phyloP scores from a whole-genome alignment of 192 early-diverging fungal genomes.

The Irineochytrium annulatum region DNA sequence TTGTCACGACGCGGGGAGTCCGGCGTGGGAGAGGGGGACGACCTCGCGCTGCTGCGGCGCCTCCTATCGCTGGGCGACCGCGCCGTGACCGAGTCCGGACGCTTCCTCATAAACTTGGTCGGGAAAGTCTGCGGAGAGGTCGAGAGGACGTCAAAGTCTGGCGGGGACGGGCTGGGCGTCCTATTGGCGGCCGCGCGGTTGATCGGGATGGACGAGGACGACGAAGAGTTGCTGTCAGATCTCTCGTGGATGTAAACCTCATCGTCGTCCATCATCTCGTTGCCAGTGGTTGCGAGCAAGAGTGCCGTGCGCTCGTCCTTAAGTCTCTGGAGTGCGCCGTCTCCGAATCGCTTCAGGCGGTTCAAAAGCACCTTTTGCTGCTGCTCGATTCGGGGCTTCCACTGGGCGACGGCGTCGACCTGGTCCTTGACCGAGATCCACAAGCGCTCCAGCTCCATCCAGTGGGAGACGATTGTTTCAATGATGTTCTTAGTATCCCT shows the following conservation, averaged over 20 bases:
- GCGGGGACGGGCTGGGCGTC: background rate
- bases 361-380: slow-evolving; percentile 51
- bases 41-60: background rate
- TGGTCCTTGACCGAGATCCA: slow-evolving; percentile 58
- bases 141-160: slow-evolving; percentile 16
- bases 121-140: slow-evolving; percentile 42
- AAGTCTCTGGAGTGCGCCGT: slow-evolving; percentile 38
- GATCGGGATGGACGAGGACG: background rate
- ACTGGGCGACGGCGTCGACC: slow-evolving; percentile 48
- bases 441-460: slow-evolving; percentile 59
- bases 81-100: slow-evolving; percentile 26
- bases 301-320: slow-evolving; percentile 14
- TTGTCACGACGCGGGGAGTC: too few relatives aligned
- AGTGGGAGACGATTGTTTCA: slow-evolving; percentile 61
- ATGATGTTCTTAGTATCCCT: slow-evolving; percentile 62
- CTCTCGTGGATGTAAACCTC: background rate
- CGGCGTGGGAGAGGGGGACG: too few relatives aligned
- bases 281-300: background rate
- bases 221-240: too few relatives aligned
- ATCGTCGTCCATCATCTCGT: background rate
- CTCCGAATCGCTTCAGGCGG: slow-evolving; percentile 47
- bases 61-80: background rate
- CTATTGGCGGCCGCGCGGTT: background rate
- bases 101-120: background rate
- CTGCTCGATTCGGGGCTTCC: slow-evolving; percentile 56